Conservation (phyloP, 768 basidiomycete species). For the Tulasnella sp. region DNA sequence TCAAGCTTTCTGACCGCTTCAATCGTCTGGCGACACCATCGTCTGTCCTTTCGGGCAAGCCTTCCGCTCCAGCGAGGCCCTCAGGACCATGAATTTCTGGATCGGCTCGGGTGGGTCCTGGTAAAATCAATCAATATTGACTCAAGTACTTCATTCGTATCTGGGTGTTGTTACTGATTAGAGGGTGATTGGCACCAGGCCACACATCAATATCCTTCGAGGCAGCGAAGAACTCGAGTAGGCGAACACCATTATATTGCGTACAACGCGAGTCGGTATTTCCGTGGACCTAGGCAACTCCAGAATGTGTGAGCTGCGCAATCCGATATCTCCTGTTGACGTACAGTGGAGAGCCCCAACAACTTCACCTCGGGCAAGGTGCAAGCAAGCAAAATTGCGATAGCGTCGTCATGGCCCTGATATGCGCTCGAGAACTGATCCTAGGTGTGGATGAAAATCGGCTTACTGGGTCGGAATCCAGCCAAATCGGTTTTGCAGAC, state of each 20-base stretch:
- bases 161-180: constrained; percentile 42
- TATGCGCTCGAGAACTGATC: not conserved
- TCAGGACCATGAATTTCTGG: constrained; percentile 62
- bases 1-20: not conserved
- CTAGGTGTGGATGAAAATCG: not conserved
- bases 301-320: not conserved
- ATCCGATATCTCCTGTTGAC: constrained; percentile 15
- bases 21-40: not conserved
- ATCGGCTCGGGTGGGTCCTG: constrained; percentile 4
- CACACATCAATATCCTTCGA: constrained; percentile 45
- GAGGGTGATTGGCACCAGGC: constrained; percentile 56
- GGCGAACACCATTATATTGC: constrained; percentile 60
- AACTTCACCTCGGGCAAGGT: constrained; percentile 53
- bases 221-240: constrained; percentile 63
- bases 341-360: constrained; percentile 73
- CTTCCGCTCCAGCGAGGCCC: constrained; percentile 75
- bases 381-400: constrained; percentile 65
- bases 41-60: constrained; percentile 36
- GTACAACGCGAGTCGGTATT: constrained; percentile 56
- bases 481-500: constrained; percentile 34
- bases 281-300: constrained; percentile 53
- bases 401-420: constrained; percentile 84
- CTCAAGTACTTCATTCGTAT: constrained; percentile 20
- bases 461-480: constrained; percentile 54
- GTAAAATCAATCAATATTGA: not conserved